Evolutionary conservation across 2,329 filamentous ascomycete genomes (phyloP), one percentile per base, ranked within the genome.

Genomic region (Talaromyces marneffei): DNA sequence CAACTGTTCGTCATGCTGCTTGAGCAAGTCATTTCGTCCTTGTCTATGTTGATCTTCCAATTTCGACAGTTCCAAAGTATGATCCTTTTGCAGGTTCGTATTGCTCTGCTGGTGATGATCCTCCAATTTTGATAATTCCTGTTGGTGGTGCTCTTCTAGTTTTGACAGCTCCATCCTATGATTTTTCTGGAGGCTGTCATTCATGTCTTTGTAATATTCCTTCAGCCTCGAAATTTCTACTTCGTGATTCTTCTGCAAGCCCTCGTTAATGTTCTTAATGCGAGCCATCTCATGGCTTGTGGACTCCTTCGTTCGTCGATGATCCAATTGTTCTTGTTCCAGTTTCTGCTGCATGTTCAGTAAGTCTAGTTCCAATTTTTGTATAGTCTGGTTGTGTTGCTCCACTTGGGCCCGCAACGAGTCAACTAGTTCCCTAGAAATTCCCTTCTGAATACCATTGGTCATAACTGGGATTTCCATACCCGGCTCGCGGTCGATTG

Each of bases 361-460:
- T 27, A 84, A 71, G 37, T 85, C 81, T 9, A 80, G 78, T 68
- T 87, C 83, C 31, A 84, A 71, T 46, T 82, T 82, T 62, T 85
- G 80, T 31, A 87, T 76, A 1, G 78, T 78, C 64, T 84, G 79
- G 23, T 86, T 86, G 65, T 88, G 91, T 63, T 93, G 87, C 63
- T 89, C 87, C 0, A 96, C 75, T 71, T 97, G 88, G 4, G 82
- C 82, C 55, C 91, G 86, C 33, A 99, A 79, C 1, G 89, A 88
- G 72, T 99, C 94, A 3, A 99, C 90, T 39, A 97, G 79, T 69
- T 97, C 91, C 42, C 93, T 85, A n/a, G 95, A 96, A 39, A 99
- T 89, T 3, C 93, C 93, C 69, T 93, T 92, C 66, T 94, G 87
- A 10, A 92, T 79, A 0, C 90, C 90, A 70, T 92, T 91, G 46